Conservation (phyloP, 139 green algal species). For the Asterochloris sp. region DNA sequence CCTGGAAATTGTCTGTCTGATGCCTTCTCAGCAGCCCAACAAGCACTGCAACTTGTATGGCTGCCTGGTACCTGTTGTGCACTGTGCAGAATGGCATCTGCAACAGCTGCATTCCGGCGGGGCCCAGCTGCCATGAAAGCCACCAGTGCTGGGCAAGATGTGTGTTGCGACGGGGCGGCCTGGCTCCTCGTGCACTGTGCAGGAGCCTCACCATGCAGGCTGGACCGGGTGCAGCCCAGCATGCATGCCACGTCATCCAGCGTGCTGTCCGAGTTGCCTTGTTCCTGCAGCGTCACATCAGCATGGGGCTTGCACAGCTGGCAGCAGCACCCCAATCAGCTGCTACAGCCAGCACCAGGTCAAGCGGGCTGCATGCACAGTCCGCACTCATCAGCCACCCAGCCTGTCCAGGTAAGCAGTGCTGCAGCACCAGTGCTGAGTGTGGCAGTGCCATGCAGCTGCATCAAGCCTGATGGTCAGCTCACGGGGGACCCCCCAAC, state of each 20-base stretch:
- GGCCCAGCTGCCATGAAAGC: not conserved
- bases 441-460: not conserved
- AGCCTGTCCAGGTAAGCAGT: too few species aligned
- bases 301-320: not conserved
- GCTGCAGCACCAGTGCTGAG: too few species aligned
- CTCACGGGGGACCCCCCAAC: not conserved
- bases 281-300: constrained; percentile 51
- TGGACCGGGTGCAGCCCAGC: constrained; percentile 92
- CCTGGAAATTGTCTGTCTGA: too few species aligned
- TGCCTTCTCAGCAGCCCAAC: too few species aligned
- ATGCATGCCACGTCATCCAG: constrained; percentile 96
- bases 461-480: not conserved
- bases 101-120: not conserved
- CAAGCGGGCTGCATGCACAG: too few species aligned
- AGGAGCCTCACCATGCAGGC: constrained; percentile 67
- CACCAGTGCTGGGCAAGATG: not conserved
- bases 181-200: not conserved
- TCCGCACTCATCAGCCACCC: too few species aligned
- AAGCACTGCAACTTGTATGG: too few species aligned
- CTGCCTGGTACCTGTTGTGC: not conserved
- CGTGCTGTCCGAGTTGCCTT: constrained; percentile 78
- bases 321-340: constrained; percentile 1
- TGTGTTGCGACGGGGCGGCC: too few species aligned
- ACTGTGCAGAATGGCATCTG: not conserved
- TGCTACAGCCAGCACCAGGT: too few species aligned